These are phyloP conservation scores for Primulina huaijiensis DNA, from an alignment of 257 asterid species.

Conservation along the genomic window DNA sequence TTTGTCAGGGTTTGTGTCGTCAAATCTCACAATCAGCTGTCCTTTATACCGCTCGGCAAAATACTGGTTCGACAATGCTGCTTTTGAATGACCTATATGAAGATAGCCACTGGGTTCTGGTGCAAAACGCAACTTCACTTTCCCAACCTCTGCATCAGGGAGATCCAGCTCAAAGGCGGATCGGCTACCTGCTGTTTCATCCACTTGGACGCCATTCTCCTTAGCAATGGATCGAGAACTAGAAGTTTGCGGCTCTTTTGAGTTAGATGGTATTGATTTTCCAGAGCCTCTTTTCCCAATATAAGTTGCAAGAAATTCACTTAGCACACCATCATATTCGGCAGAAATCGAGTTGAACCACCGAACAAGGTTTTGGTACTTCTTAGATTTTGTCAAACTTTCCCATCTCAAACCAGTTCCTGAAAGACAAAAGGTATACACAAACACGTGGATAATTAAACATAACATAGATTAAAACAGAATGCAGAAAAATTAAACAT, in stretches of 20 bases:
- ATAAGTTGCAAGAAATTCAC: conserved; percentile 49
- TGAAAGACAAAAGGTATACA: conserved; percentile 23
- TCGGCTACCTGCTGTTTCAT: conserved; percentile 35
- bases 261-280: conserved; percentile 50
- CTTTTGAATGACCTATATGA: conserved; percentile 95
- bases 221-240: conserved; percentile 31
- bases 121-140: conserved; percentile 81
- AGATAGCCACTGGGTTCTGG: conserved; percentile 99
- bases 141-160: conserved; percentile 77
- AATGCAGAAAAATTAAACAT: not conserved
- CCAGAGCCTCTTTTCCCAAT: conserved; percentile 57
- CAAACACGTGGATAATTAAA: not conserved
- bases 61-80: conserved; percentile 80
- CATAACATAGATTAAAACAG: not conserved
- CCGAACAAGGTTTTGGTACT: conserved; percentile 77
- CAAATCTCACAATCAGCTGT: conserved; percentile 71
- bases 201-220: conserved; percentile 39
- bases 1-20: conserved; percentile 93
- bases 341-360: conserved; percentile 80
- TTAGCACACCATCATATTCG: conserved; percentile 54
- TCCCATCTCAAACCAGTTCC: conserved; percentile 92
- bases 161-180: conserved; percentile 64
- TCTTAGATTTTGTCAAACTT: conserved; percentile 80
- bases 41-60: conserved; percentile 86
- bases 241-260: conserved; percentile 52